These are phyloP conservation scores for Paecilomyces niveus DNA, from an alignment of 2,329 filamentous ascomycete species.

Conservation along the genomic window DNA sequence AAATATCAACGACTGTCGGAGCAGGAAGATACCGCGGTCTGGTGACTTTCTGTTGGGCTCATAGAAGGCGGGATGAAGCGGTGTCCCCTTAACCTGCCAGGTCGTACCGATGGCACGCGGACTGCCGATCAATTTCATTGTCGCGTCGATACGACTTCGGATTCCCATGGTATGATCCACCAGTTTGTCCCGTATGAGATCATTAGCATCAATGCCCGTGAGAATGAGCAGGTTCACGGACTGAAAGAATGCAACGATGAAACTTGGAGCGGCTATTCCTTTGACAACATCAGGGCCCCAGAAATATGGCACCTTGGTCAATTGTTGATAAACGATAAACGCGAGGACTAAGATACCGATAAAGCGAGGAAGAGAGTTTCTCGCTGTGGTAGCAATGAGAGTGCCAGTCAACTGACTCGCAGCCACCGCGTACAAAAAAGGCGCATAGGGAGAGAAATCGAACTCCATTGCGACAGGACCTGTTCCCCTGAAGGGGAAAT, in stretches of 20 bases:
- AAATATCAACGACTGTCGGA: neutral
- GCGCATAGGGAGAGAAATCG: neutral
- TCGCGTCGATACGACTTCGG: neutral
- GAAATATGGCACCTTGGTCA: neutral
- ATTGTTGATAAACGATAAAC: neutral
- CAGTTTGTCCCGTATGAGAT: neutral
- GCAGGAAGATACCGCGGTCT: neutral
- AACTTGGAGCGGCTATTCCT: neutral
- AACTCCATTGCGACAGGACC: neutral
- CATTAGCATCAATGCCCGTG: neutral
- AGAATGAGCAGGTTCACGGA: neutral
- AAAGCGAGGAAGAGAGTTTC: neutral
- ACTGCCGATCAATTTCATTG: neutral
- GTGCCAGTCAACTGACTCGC: neutral
- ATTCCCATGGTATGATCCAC: neutral
- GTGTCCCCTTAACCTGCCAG: neutral
- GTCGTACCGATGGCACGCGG: neutral
- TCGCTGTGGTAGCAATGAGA: neutral
- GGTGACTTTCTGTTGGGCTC: neutral
- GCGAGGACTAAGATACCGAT: neutral
- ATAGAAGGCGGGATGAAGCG: neutral
- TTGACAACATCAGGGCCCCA: neutral
- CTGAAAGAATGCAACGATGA: neutral
- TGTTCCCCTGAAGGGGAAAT: neutral
- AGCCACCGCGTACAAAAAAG: neutral